Evolutionary conservation across 176 grass and related monocot species (phyloP).

Genomic region (Carex pumila): DNA sequence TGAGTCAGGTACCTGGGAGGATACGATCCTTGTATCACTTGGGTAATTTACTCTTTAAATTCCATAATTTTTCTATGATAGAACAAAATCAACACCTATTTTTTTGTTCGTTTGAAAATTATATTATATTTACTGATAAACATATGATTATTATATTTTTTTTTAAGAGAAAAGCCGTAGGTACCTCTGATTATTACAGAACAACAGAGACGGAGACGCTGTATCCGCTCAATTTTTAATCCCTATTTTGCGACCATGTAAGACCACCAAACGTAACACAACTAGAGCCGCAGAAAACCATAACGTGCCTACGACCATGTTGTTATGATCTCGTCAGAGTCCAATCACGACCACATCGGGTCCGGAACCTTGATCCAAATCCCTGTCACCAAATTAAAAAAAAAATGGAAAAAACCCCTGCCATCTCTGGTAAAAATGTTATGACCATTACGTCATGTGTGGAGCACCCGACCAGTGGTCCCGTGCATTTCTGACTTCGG

Average conservation of each 20-base stretch:
- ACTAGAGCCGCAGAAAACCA: neutral
- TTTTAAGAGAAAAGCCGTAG: too few relatives aligned
- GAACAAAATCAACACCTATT: neutral
- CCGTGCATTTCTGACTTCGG: neutral
- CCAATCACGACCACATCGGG: neutral
- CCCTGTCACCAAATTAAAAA: neutral
- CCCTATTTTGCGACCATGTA: neutral
- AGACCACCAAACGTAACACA: neutral
- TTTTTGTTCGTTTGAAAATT: neutral
- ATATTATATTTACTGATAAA: neutral
- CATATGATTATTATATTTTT: too few relatives aligned
- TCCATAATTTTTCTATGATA: neutral
- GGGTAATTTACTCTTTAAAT: neutral
- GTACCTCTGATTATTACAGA: too few relatives aligned
- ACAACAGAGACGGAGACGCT: neutral
- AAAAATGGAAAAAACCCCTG: neutral
- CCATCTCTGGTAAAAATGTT: neutral
- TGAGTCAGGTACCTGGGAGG: too few relatives aligned
- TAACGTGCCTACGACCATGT: neutral
- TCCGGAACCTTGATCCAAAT: neutral
- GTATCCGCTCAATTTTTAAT: neutral
- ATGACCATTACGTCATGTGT: neutral
- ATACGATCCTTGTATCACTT: too few relatives aligned
- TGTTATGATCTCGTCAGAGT: neutral
- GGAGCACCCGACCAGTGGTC: neutral